These are phyloP conservation scores for Phytophthora niederhauseri DNA, from an alignment of 352 stramenopile species.

Conservation along the genomic window DNA sequence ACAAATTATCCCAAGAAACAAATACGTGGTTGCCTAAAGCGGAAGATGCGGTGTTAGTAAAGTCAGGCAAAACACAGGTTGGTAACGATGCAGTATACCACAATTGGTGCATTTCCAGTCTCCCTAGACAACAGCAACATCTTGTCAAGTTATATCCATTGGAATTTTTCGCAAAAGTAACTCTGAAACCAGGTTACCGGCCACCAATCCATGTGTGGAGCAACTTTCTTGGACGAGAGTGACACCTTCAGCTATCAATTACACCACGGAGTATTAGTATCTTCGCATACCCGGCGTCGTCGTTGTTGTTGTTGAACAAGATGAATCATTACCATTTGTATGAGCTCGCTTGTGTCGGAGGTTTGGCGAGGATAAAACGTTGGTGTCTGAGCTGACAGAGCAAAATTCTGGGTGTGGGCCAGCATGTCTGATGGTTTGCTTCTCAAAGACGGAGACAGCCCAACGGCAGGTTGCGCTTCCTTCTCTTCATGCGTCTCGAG, in stretches of 20 bases:
- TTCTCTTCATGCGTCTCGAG: constrained; percentile 19
- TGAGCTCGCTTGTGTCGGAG: constrained; percentile 35
- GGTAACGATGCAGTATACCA: constrained; percentile 35
- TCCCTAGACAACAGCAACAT: constrained; percentile 41
- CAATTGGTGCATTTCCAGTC: constrained; percentile 84
- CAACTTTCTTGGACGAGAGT: constrained; percentile 47
- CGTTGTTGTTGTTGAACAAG: background rate
- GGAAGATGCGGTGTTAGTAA: constrained; percentile 16
- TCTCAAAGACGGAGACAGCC: background rate
- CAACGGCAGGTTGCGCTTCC: background rate
- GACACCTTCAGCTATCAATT: constrained; percentile 35
- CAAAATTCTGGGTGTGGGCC: constrained; percentile 33
- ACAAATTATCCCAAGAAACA: constrained; percentile 1
- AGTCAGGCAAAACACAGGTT: background rate
- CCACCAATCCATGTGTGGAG: constrained; percentile 83
- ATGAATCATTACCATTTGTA: constrained; percentile 37
- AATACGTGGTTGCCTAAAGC: constrained; percentile 62
- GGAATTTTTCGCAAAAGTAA: constrained; percentile 8
- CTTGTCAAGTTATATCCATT: constrained; percentile 2
- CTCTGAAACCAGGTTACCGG: constrained; percentile 45
- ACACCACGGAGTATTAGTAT: constrained; percentile 10
- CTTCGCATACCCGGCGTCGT: background rate
- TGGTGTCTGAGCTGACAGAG: constrained; percentile 46
- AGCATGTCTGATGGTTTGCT: constrained; percentile 5
- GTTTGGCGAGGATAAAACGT: constrained; percentile 46